Evolutionary conservation across 345 rosid species (phyloP), one percentile per base, ranked within the genome.

Genomic region (Hypericum perforatum): DNA sequence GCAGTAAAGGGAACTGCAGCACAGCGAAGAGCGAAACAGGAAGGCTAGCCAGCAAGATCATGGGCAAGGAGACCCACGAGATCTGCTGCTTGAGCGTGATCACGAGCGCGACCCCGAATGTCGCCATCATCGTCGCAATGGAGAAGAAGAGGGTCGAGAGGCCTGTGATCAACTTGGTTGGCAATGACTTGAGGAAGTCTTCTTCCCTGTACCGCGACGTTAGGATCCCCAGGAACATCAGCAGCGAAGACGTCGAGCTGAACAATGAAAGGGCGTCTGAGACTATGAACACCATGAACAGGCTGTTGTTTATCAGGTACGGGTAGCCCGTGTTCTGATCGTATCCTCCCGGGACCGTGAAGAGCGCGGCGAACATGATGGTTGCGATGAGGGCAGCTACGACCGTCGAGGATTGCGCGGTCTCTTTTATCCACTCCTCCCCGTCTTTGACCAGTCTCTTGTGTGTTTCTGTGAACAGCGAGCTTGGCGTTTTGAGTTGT

Each of bases 1-100:
- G 70, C 5, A 85, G 74, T 5, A 85, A 43, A 46, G 94, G 94
- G 57, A 85, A 85, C 57, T 85, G 86, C 52, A 76, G 53, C 38
- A 76, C 63, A 45, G 77, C 81, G 52, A 79, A 85, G n/a, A 79
- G 74, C 3, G 82, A 78, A 7, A 82, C 71, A 0, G 86, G 84
- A 53, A 82, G 61, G 6, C 49, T 45, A 3, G 49, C 15, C 15
- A 45, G 49, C n/a, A 45, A 12, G 8, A 45, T 45, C 16, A 45
- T 45, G 16, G 49, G 49, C 12, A 45, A 45, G 15, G 49, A 9
- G 14, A 45, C 49, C 49, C 49, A 45, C n/a, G 3, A 10, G 49
- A 45, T n/a, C 49, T 16, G 11, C 6, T 45, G 16, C 49, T 45
- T 11, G 11, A 45, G 14, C 8, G n/a, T n/a, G 11, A 45, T 45